A percentile compares a stretch with the other conserved stretches of the same genome.
Evolutionary conservation across 768 basidiomycete genomes (phyloP).

Genomic region (Fibroporia radiculosa): DNA sequence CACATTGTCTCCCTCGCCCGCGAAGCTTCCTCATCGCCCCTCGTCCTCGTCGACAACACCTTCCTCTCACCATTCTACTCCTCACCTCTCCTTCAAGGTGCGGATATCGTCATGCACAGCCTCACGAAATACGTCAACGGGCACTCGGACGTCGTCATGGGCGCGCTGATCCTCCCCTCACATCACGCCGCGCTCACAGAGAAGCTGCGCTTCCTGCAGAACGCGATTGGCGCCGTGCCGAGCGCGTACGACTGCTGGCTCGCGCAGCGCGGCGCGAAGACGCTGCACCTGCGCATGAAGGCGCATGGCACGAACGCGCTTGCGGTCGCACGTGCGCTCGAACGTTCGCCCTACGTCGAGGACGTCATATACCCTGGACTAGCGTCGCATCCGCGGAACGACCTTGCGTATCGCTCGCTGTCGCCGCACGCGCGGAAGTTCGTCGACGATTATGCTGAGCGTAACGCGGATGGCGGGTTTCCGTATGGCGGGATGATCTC

Average conservation of each 20-base stretch:
- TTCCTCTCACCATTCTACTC: constrained; percentile 91
- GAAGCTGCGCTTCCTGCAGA: constrained; percentile 81
- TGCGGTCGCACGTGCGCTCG: constrained; percentile 57
- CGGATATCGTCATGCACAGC: constrained; percentile 79
- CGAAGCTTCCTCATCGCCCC: constrained; percentile 54
- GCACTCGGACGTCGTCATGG: constrained; percentile 91
- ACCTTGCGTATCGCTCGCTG: constrained; percentile 53
- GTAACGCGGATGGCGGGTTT: constrained; percentile 45
- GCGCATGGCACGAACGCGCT: constrained; percentile 83
- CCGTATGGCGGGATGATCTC: constrained; percentile 90
- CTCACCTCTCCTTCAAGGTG: constrained; percentile 77
- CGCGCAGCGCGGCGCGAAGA: constrained; percentile 86
- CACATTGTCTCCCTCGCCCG: constrained; percentile 61
- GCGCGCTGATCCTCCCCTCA: constrained; percentile 65
- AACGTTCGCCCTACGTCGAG: constrained; percentile 51
- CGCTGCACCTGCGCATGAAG: constrained; percentile 81
- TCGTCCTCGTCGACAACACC: constrained; percentile 90
- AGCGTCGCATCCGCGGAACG: constrained; percentile 54
- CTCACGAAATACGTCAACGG: constrained; percentile 92
- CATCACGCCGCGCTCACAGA: constrained; percentile 39
- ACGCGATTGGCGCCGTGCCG: constrained; percentile 79
- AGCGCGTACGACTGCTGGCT: constrained; percentile 88
- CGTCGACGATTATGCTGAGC: constrained; percentile 33
- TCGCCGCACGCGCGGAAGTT: constrained; percentile 66
- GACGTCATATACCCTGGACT: constrained; percentile 86